These are phyloP conservation scores for Candida silvatica DNA, from an alignment of 805 yeast species.

Conservation along the genomic window DNA sequence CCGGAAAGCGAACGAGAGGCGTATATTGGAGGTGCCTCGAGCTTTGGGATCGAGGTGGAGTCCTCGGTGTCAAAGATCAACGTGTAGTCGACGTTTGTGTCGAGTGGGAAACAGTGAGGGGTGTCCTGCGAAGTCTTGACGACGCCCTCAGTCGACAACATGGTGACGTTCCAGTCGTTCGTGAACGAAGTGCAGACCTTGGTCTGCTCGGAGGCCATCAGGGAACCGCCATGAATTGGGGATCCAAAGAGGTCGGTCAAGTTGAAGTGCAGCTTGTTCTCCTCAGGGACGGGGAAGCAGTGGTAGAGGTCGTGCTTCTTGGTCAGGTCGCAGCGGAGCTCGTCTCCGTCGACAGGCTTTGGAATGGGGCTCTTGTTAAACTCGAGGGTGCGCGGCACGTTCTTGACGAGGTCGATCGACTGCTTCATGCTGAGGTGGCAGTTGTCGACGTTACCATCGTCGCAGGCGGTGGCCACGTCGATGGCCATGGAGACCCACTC, in stretches of 20 bases:
- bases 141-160: conserved; percentile 6
- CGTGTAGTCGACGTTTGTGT: conserved; percentile 22
- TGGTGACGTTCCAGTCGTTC: conserved; percentile 33
- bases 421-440: conserved; percentile 55
- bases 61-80: conserved; percentile 35
- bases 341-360: conserved; percentile 61
- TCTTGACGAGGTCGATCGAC: conserved; percentile 61
- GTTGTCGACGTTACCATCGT: conserved; percentile 14
- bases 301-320: conserved; percentile 53
- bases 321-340: conserved; percentile 63
- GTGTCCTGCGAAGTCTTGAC: conserved; percentile 1
- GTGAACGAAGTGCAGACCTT: conserved; percentile 34
- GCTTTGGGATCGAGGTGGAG: conserved; percentile 32
- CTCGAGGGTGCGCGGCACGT: conserved; percentile 59
- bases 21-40: conserved; percentile 48
- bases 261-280: conserved; percentile 36
- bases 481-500: conserved; percentile 93
- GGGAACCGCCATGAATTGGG: conserved; percentile 53
- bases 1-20: conserved; percentile 89
- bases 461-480: conserved; percentile 58
- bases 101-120: conserved; percentile 17
- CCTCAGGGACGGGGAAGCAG: conserved; percentile 71
- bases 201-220: conserved; percentile 38
- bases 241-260: conserved; percentile 67
- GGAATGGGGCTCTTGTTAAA: conserved; percentile 67